Conservation (phyloP, 345 rosid species). For the Moringa oleifera region DNA sequence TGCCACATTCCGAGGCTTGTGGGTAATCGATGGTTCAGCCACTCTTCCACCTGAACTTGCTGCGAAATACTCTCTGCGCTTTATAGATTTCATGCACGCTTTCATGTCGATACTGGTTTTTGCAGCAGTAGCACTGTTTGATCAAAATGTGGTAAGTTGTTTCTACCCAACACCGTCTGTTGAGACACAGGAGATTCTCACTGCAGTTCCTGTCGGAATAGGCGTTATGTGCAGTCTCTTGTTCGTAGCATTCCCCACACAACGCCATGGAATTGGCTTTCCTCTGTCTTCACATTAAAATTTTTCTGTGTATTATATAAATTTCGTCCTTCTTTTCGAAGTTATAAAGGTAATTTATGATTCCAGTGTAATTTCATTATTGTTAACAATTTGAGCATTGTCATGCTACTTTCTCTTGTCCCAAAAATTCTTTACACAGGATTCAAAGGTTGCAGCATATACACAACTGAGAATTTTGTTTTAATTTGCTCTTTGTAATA, state of each 20-base stretch:
- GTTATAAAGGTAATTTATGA: no score
- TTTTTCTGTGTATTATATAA: not conserved
- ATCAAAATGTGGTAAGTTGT: slow-evolving; percentile 63
- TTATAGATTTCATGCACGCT: slow-evolving; percentile 76
- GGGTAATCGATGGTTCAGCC: slow-evolving; percentile 81
- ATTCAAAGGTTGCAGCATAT: no score
- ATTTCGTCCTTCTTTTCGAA: no score
- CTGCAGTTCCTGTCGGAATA: slow-evolving; percentile 72
- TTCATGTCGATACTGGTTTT: slow-evolving; percentile 76
- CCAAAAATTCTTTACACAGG: no score
- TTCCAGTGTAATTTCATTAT: no score
- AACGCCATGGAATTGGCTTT: slow-evolving; percentile 89
- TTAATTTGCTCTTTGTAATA: no score
- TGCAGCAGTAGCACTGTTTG: slow-evolving; percentile 66
- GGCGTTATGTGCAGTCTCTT: slow-evolving; percentile 75
- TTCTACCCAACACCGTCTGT: slow-evolving; percentile 73
- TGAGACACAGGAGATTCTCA: slow-evolving; percentile 60
- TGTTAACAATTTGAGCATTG: no score
- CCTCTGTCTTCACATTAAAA: slow-evolving; percentile 45
- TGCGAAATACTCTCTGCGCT: slow-evolving; percentile 40
- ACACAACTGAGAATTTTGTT: no score
- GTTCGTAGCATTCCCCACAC: slow-evolving; percentile 75
- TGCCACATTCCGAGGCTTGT: slow-evolving; percentile 60
- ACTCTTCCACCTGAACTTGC: slow-evolving; percentile 51
- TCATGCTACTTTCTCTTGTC: no score